Percentiles rank a stretch among this genome's conserved stretches.
phyloP scores from a whole-genome alignment of 192 early-diverging fungal genomes.

The Podila epigama region DNA sequence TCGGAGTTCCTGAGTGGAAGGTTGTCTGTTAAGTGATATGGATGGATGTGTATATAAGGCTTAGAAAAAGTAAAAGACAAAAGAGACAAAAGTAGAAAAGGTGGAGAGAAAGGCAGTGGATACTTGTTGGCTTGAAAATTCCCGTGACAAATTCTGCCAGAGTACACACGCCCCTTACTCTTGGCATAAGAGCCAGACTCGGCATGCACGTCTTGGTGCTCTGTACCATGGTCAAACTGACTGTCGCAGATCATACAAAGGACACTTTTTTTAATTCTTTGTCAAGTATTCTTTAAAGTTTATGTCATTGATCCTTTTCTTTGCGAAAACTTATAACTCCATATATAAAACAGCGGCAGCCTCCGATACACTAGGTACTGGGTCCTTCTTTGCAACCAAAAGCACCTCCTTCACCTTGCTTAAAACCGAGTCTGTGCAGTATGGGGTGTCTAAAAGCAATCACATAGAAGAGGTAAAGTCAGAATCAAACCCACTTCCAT shows the following conservation, averaged over 20 bases:
- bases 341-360: constrained; percentile 17
- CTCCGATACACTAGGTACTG: constrained; percentile 59
- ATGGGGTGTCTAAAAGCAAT: constrained; percentile 10
- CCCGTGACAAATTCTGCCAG: too few species aligned
- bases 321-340: too few species aligned
- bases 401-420: constrained; percentile 19
- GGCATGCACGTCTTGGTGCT: background rate
- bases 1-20: background rate
- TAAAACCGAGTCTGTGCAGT: background rate
- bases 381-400: constrained; percentile 36
- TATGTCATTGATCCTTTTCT: too few species aligned
- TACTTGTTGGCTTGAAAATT: too few species aligned
- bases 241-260: too few species aligned
- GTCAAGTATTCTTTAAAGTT: background rate
- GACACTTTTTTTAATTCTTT: background rate
- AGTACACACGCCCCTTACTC: background rate
- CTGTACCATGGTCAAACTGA: background rate
- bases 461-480: background rate
- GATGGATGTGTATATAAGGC: background rate
- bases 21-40: background rate
- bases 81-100: constrained; percentile 4
- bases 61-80: background rate
- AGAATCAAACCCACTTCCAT: too few species aligned
- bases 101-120: too few species aligned
- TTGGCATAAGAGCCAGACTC: background rate